Base-by-base conservation (phyloP, 139 green algal genomes). In the Klebsormidium nitens region DNA sequence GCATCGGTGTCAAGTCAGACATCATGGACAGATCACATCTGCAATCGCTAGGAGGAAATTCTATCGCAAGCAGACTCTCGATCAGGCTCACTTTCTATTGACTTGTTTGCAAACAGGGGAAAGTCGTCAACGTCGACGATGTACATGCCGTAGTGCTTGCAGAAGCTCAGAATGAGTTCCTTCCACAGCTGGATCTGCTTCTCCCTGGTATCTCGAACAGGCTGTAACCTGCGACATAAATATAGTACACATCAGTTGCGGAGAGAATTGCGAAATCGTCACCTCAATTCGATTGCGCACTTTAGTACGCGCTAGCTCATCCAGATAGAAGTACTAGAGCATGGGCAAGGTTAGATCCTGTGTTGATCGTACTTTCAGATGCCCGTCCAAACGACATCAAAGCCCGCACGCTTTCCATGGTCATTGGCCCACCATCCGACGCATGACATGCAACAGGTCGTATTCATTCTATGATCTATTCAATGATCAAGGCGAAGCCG, bases 111-210 rank as follows among this genome's bases (percentile, higher is more conserved):
- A 34, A 77, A 77, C 29, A 77, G 64, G 3, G 69, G 61, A 46
- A 63, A 74, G 28, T 77, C 65, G 26, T 78, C 71, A 26, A 71
- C 3, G 44, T 2, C 4, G 2, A 78, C 39, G 2, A 57, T 5
- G 23, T 56, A 71, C 28, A 55, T 42, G 23, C 49, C 19, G 26
- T 59, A 23, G 28, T 78, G 71, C 34, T 29, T 28, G 65, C 71
- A 78, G 64, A 69, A 78, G 2, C 17, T 19, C 5, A 77, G 28
- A 3, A 77, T 75, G 63, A 77, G 69, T 3, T 77, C 69, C 63
- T 70, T 75, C 69, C 69, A 77, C 23, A 77, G 62, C 63, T 26
- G 26, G 8, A 72, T 11, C 61, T 77, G 69, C 6, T 28, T 26
- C 62, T 77, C 71, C 0, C 63, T 32, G 31, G 71, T 78, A 19